Percentiles rank a stretch among this genome's conserved stretches.
These are phyloP conservation scores for Epichloe coenophiala DNA, from an alignment of 2,329 filamentous ascomycete species.

Conservation along the genomic window DNA sequence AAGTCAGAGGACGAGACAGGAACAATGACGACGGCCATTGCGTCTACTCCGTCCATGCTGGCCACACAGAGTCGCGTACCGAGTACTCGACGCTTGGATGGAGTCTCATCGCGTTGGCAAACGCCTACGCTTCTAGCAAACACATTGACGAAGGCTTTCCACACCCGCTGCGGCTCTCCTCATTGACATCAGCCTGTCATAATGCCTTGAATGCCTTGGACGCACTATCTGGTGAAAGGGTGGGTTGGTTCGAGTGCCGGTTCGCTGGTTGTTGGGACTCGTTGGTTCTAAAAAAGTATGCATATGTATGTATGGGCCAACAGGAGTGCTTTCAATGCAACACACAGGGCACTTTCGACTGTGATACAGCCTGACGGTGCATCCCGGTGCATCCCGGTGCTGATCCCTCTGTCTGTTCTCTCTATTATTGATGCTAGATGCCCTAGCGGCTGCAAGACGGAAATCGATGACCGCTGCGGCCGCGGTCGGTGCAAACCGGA, in stretches of 20 bases:
- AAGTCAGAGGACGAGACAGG: not conserved
- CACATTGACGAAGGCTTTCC: no score
- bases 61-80: no score
- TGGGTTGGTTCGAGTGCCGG: slow-evolving; percentile 4
- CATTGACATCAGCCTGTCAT: not conserved
- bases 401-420: no score
- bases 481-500: no score
- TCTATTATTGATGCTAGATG: no score
- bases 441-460: no score
- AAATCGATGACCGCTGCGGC: no score
- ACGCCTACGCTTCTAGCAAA: no score
- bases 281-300: not conserved
- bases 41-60: not conserved
- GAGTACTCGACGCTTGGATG: no score
- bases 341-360: not conserved
- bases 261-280: not conserved
- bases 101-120: not conserved
- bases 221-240: not conserved
- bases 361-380: not conserved
- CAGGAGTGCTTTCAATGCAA: no score
- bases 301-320: not conserved
- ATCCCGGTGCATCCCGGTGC: no score
- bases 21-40: slow-evolving; percentile 1
- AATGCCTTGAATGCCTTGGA: not conserved
- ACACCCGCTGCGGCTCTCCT: not conserved